Evolutionary conservation across 1,284 basidiomycete species (phyloP).

Genomic region (Rhizoctonia solani): DNA sequence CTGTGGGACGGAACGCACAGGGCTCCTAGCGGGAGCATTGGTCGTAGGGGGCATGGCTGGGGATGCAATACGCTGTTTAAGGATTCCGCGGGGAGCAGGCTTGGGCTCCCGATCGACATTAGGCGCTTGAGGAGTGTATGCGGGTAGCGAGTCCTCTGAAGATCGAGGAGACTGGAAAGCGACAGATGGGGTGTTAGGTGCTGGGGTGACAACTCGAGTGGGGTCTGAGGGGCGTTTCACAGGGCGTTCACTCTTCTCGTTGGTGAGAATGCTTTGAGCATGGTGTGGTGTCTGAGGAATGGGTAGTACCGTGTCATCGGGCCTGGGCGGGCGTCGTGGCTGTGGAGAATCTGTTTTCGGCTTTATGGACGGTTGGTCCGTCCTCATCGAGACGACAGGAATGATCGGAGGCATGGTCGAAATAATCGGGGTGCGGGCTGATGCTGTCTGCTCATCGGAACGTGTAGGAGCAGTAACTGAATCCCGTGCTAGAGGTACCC

Average conservation of each 20-base stretch:
- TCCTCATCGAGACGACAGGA: no score
- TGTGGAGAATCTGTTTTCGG: no score
- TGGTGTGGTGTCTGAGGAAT: neutral
- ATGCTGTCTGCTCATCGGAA: no score
- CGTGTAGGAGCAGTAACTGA: neutral
- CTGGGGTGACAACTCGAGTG: neutral
- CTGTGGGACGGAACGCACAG: neutral
- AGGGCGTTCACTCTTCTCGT: neutral
- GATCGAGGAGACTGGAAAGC: neutral
- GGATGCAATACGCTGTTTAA: slow-evolving; percentile 11
- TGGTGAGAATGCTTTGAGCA: neutral
- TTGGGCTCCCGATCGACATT: neutral
- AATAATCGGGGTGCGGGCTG: no score
- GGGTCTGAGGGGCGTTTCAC: neutral
- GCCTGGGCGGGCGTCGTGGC: no score
- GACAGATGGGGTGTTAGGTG: neutral
- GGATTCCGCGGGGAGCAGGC: slow-evolving; percentile 16
- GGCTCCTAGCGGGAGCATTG: neutral
- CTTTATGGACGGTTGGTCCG: no score
- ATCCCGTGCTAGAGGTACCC: neutral
- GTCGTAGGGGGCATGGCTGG: neutral
- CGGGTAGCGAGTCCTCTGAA: neutral
- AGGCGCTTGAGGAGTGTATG: neutral
- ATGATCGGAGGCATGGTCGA: no score
- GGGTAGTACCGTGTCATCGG: neutral